Evolutionary conservation across 208 protist species (phyloP), one percentile per base, ranked within the genome.

Genomic region (Leishmania lainsoni): DNA sequence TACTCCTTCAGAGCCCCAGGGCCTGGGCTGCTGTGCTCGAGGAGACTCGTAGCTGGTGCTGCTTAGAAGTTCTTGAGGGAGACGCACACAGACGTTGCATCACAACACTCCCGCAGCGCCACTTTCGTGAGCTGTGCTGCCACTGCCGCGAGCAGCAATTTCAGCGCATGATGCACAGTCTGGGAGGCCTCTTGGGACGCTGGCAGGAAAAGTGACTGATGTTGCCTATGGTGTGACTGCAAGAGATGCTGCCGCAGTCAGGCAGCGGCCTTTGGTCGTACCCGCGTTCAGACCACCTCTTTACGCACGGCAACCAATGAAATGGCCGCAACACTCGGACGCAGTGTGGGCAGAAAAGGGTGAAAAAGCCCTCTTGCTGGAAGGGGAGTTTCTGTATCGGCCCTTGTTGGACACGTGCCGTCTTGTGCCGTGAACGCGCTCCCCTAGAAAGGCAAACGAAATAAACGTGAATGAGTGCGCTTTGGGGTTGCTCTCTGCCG

Each of bases 31-130:
- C 35, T 6, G 66, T 17, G 16, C 61, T n/a, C 3, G 59, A 71
- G 42, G 26, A 49, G 5, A 29, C 59, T 20, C 59, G 39, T 12
- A 69, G 70, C n/a, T 12, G 61, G 32, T 71, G 14, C 14, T 69
- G 81, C 22, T 45, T 77, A 5, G 76, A 80, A 29, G 49, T 77
- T 49, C 76, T 84, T 32, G 68, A 69, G 4, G 75, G 66, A 9
- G 81, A 84, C 71, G 52, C 66, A 51, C 81, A 80, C 59, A 79
- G 80, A 20, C 52, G 81, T 1, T 63, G 75, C 29, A 66, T 71
- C n/a, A 73, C 69, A 8, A 56, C 59, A 20, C 56, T 80, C 29
- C 69, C 76, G n/a, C 76, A 76, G 10, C 76, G 76, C 9, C 80
- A 78, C 76, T 72, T 74, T 63, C 68, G 78, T 70, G 61, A 58